Evolutionary conservation across 2,329 filamentous ascomycete genomes (phyloP), one percentile per base, ranked within the genome.

Genomic region (Geosmithia flava): DNA sequence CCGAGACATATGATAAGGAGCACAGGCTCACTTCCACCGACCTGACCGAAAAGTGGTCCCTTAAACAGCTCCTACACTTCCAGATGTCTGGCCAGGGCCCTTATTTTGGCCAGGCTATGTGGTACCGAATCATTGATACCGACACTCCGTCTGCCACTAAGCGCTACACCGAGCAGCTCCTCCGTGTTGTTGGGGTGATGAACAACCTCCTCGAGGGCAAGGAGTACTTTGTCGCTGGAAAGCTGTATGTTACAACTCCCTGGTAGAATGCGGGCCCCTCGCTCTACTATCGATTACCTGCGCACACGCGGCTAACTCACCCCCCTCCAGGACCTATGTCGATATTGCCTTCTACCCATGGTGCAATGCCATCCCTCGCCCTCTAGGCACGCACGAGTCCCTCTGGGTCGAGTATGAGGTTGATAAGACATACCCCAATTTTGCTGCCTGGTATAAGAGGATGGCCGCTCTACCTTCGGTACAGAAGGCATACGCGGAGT

Each of bases 41-140:
- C 5, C 48, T 47, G 17, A 49, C 50, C n/a, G 62, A 65, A 23
- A 59, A 59, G 47, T 62, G 56, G 52, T 50, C 51, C 2, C 48
- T 59, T 42, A 62, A 62, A 52, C 63, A 67, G 54, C 66, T 58
- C 50, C 54, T 66, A 10, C 55, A 61, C 53, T 66, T 67, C 50
- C 65, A 68, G 46, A 60, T 60, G 52, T 66, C 62, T 16, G 65
- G 65, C 15, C 65, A 67, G 54, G 65, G 65, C 1, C 66, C 65
- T 2, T 68, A 68, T 49, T 68, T 54, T 44, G 62, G 63, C 43
- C 63, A 61, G 53, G 54, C 52, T n/a, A 49, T 54, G 7, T 65
- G 62, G 61, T 66, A 62, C 50, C 50, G 53, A 50, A 50, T 48
- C 2, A 62, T 44, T 50, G 56, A 62, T 47, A 52, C 51, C 1